Percentiles rank a stretch among this genome's conserved stretches.
Evolutionary conservation across 805 yeast species (phyloP).

Genomic region (Saturnispora silvae): DNA sequence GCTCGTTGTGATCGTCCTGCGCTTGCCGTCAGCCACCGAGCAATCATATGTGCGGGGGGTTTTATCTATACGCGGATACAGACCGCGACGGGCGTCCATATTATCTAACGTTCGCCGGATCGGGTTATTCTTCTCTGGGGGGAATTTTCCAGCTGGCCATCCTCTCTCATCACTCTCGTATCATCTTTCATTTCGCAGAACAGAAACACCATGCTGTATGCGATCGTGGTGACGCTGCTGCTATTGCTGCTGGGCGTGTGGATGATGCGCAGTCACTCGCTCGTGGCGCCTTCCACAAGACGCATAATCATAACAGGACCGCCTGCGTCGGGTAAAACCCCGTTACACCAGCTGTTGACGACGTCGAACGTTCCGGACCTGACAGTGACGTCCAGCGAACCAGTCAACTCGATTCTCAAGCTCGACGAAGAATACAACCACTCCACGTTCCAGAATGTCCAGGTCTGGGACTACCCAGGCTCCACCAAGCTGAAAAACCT

Average conservation of each 20-base stretch:
- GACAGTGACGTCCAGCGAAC: slow-evolving; percentile 44
- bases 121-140: no score
- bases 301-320: slow-evolving; percentile 18
- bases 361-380: slow-evolving; percentile 14
- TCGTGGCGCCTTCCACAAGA: slow-evolving; percentile 11
- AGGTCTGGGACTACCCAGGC: slow-evolving; percentile 81
- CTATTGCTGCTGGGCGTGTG: slow-evolving; percentile 9
- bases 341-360: slow-evolving; percentile 15
- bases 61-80: no score
- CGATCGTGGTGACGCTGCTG: slow-evolving; percentile 10
- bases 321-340: slow-evolving; percentile 18
- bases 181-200: no score
- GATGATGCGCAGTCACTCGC: slow-evolving; percentile 9
- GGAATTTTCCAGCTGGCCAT: no score
- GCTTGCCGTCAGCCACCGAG: no score
- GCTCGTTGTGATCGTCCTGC: no score
- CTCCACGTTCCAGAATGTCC: slow-evolving; percentile 27
- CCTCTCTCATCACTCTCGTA: no score
- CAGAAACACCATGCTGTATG: slow-evolving; percentile 4
- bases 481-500: slow-evolving; percentile 60
- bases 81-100: no score
- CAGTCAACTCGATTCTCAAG: slow-evolving; percentile 29
- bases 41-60: no score
- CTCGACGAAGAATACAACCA: slow-evolving; percentile 22
- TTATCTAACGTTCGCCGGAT: no score